Evolutionary conservation across 345 rosid species (phyloP), one percentile per base, ranked within the genome.

Genomic region (Lepidium sativum): DNA sequence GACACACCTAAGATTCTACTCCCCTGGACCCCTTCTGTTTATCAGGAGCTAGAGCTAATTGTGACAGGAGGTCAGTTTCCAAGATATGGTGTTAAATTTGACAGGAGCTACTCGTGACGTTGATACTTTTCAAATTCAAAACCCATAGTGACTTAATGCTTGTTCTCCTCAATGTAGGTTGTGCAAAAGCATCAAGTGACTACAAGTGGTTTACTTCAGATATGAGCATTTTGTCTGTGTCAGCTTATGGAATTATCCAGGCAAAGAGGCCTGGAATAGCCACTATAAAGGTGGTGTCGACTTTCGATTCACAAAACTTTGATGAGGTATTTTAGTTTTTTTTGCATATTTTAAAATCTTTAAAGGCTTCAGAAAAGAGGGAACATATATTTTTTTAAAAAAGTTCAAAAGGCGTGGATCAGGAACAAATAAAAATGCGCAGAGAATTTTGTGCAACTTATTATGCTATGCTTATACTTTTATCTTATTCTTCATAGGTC

Each of bases 141-240:
- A 33, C 20, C 44, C 52, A 6, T 33, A 32, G 25, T 15, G 50
- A 23, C 60, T 34, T 72, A 39, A 60, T 63, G 40, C 27, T 39
- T 56, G 21, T 38, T 66, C 71, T 51, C 45, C 23, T 54, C 59
- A 33, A 29, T 75, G 33, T 69, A 91, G 98, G 98, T 70, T 92
- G 98, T 71, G 97, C 88, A 66, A 83, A 81, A 81, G 55, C 77
- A 55, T 76, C 85, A 40, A 76, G 75, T 79, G 98, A 92, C 77
- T 92, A 84, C 81, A 82, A 80, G 81, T 92, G 98, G 98, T 80
- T 80, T 82, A 87, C 96, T 69, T 92, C 88, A 37, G 96, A 92
- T 74, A 70, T 68, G 65, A 73, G 78, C 67, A 68, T 73, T 60
- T 67, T 86, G 70, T 81, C 94, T 8, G 63, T 87, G 63, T 84